Base-by-base conservation (phyloP, 306 rosid species). In the Cicer judaicum region DNA sequence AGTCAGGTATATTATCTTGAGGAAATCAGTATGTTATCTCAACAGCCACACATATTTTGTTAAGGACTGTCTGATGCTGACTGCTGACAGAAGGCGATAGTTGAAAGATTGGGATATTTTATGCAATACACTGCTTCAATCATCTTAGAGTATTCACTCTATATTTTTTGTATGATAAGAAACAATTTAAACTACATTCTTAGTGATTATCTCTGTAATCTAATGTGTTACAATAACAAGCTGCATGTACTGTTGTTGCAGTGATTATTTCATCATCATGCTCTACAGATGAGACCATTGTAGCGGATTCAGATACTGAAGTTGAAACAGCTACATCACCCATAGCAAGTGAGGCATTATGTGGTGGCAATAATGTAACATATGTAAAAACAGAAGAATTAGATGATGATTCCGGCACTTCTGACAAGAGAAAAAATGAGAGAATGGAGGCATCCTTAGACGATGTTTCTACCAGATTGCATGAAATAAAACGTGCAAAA, bases 261-360 rank as follows among this genome's bases (percentile, higher is more conserved):
- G 98, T 89, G 68, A 74, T 84, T 68, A 88, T 89, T 65, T 91
- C 97, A 81, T 91, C 97, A 36, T 89, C 97, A 44, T 89, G 97
- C 87, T 91, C 97, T 49, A 88, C 97, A 12, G 97, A 93, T 4
- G 97, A 91, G 83, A 93, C 98, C 8, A 64, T 91, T 53, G 97
- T 93, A 47, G 93, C 91, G 63, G 97, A 92, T 85, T 89, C 97
- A 50, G 97, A 92, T 50, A 79, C 83, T 8, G 98, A 90, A 85
- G 88, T 29, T 13, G 98, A 92, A 87, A 87, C 88, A 44, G 89
- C 86, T 42, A 82, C 85, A 49, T 83, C 93, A 59, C 80, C 76
- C 77, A 84, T 24, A 19, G 79, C 74, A 56, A 85, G 60, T 64
- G 84, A 80, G 53, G 73, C 81, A 39, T 48, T 70, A 11, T 64